Percentiles rank a stretch among this genome's conserved stretches.
phyloP scores from a whole-genome alignment of 768 basidiomycete species.

The Russula lepida region DNA sequence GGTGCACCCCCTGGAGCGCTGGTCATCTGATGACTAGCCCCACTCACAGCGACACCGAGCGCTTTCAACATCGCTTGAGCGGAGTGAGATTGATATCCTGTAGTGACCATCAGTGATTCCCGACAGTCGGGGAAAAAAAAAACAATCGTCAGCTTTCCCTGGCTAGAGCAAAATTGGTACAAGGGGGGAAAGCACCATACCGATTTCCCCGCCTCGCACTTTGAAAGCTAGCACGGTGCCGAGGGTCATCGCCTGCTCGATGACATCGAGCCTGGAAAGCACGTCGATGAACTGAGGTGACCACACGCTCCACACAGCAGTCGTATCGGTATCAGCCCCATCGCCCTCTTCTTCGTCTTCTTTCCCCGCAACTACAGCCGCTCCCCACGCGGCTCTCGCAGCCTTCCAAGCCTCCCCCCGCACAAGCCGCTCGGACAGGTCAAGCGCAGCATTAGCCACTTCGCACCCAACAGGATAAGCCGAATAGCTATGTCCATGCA shows the following conservation, averaged over 20 bases:
- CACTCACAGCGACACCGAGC: slow-evolving; percentile 32
- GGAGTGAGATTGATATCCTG: slow-evolving; percentile 49
- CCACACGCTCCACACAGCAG: slow-evolving; percentile 83
- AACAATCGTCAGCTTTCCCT: background rate
- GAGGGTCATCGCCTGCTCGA: slow-evolving; percentile 77
- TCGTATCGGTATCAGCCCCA: background rate
- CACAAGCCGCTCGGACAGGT: slow-evolving; percentile 47
- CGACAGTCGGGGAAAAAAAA: background rate
- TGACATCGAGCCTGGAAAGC: slow-evolving; percentile 46
- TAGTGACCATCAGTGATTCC: no score
- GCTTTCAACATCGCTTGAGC: slow-evolving; percentile 54
- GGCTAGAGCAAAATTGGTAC: background rate
- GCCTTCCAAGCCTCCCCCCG: slow-evolving; percentile 47
- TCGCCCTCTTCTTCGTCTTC: slow-evolving; percentile 16
- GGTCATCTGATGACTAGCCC: slow-evolving; percentile 26
- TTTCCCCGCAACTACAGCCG: slow-evolving; percentile 2
- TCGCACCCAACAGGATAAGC: slow-evolving; percentile 91
- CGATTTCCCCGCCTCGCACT: slow-evolving; percentile 43
- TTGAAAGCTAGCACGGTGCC: slow-evolving; percentile 82
- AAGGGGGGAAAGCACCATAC: slow-evolving; percentile 31
- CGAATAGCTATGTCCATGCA: slow-evolving; percentile 95
- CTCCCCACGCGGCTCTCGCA: slow-evolving; percentile 54
- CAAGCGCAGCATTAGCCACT: slow-evolving; percentile 75
- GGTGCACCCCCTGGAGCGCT: slow-evolving; percentile 45
- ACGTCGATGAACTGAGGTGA: slow-evolving; percentile 57